Conservation (phyloP, 768 basidiomycete species). For the Hirschioporus abietinus region DNA sequence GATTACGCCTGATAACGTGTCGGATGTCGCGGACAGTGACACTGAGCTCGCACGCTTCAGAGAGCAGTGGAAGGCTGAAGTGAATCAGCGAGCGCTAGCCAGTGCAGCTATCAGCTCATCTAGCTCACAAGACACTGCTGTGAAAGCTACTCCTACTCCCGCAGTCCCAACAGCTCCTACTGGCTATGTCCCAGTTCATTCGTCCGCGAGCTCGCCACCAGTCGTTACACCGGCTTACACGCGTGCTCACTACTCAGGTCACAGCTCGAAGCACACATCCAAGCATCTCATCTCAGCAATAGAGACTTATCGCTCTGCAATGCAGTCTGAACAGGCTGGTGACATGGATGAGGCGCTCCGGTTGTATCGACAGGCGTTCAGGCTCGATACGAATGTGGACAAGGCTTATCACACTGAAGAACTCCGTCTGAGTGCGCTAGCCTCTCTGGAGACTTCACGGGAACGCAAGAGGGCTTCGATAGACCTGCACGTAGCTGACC, state of each 20-base stretch:
- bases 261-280: constrained; percentile 12
- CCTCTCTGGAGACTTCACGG: not conserved
- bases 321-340: constrained; percentile 68
- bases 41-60: constrained; percentile 66
- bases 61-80: constrained; percentile 67
- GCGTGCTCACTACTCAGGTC: not conserved
- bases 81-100: constrained; percentile 28
- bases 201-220: constrained; percentile 18
- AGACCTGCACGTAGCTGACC: constrained; percentile 7
- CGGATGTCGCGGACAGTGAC: constrained; percentile 36
- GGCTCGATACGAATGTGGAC: constrained; percentile 72
- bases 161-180: not conserved
- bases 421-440: constrained; percentile 18
- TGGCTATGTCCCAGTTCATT: constrained; percentile 5
- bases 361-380: constrained; percentile 78
- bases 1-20: not conserved
- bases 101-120: constrained; percentile 5
- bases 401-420: constrained; percentile 60
- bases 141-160: constrained; percentile 1
- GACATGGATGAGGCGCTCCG: constrained; percentile 69
- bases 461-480: constrained; percentile 3
- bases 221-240: not conserved
- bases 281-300: constrained; percentile 43
- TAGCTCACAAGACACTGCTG: constrained; percentile 10
- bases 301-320: constrained; percentile 62